Evolutionary conservation across 495 filamentous ascomycete genomes (phyloP), one percentile per base, ranked within the genome.

Genomic region (Hypoxylon perforatum): DNA sequence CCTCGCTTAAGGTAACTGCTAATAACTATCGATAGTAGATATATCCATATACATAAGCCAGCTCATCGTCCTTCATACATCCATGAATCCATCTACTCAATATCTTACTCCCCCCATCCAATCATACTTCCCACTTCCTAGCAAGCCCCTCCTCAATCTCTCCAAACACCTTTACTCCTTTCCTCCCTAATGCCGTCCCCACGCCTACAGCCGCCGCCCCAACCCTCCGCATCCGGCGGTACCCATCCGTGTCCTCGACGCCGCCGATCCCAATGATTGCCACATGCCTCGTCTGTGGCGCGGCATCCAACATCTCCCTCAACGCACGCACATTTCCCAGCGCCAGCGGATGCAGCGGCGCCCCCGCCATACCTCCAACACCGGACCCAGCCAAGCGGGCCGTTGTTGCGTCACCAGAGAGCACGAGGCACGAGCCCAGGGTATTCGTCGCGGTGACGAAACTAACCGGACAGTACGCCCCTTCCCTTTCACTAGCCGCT

Each of bases 381-480:
- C 89, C 88, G 1, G 33, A 38, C 1, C 81, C 84, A 0, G 77
- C 80, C 0, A 81, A 78, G 0, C 75, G 80, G 2, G 75, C 65
- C 22, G 80, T n/a, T n/a, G n/a, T n/a, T n/a, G n/a, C n/a, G n/a
- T 59, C 15, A 38, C 54, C 22, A 52, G 44, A 57, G 0, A 91
- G 72, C 7, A 90, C 74, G 2, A 92, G 77, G 53, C 84, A 90
- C 7, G 80, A 84, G 1, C 90, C 90, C 0, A 92, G 84, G 6
- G 90, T 92, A 65, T 92, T 92, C 14, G 85, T 89, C 3, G 89
- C 82, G 4, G 89, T 91, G 61, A 92, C 78, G 75, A 92, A 92
- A 23, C 77, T 79, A 0, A 90, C 72, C 0, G 80, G 79, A 19
- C 74, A 78, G 17, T 7, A 22, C 5, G 0, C 38, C 36, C 41